Evolutionary conservation across 2,329 filamentous ascomycete species (phyloP), one percentile per base, ranked within the genome.

Genomic region (Dendryphion nanum): DNA sequence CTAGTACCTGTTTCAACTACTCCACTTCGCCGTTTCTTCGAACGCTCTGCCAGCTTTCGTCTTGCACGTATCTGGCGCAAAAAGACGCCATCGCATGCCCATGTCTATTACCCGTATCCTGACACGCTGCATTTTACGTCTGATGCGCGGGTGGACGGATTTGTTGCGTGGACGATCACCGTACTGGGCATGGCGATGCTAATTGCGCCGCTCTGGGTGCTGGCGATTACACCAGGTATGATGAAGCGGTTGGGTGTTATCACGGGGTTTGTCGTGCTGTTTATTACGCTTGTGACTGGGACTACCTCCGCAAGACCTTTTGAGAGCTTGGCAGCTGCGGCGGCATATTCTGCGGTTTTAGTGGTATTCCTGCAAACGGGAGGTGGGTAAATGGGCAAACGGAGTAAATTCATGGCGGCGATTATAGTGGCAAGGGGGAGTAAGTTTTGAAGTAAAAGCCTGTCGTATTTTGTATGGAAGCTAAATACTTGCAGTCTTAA

Each of bases 111-210:
- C 30, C 36, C 40, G 8, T 21, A 37, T 18, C 29, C 30, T 5
- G 33, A 46, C 13, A 29, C 18, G 12, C 19, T 40, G 3, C 35
- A 45, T 20, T 49, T 44, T 21, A 24, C 21, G 5, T 44, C 31
- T 20, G 36, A 49, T 33, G 16, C 21, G 5, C 35, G 46, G 3
- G 42, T 46, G 16, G 43, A 47, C n/a, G 10, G 15, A 5, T 39
- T 35, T 24, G 18, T 46, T 2, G 32, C 12, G 8, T 18, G 33
- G 4, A 26, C 30, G 2, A 42, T 44, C 17, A 41, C 38, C 3
- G 6, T 40, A 5, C 16, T 44, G 4, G 43, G 43, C 7, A 44
- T 49, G 46, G 24, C 35, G 5, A 49, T 49, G 40, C 36, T 46
- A 7, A 44, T 49, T 18, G 32, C 32, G 10, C 46, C 46, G 10